A percentile compares a stretch with the other conserved stretches of the same genome.
Conservation (phyloP, 805 yeast species). For the Huiozyma sinensis region DNA sequence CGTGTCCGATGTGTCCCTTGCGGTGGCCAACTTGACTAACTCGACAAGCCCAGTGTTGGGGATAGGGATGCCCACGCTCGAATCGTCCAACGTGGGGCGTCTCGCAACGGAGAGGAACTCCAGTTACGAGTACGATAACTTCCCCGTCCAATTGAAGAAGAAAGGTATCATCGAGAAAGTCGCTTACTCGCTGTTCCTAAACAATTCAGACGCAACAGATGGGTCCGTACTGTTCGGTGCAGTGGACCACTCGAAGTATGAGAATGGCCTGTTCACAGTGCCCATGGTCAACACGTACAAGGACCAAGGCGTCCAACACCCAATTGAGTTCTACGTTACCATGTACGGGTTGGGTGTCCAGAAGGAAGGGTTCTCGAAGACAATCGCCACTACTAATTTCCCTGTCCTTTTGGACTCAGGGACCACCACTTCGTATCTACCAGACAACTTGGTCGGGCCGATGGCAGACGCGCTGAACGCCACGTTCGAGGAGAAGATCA, state of each 20-base stretch:
- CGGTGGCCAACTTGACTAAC: slow-evolving; percentile 57
- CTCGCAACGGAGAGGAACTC: slow-evolving; percentile 13
- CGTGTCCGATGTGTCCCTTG: slow-evolving; percentile 49
- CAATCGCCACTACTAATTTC: slow-evolving; percentile 18
- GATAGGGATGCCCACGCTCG: slow-evolving; percentile 45
- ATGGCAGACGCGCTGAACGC: slow-evolving; percentile 35
- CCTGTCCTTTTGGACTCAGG: slow-evolving; percentile 46
- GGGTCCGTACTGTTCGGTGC: slow-evolving; percentile 69
- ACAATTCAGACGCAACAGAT: slow-evolving; percentile 29
- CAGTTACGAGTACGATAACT: slow-evolving; percentile 45
- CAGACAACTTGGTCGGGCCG: slow-evolving; percentile 22
- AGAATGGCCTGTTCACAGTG: slow-evolving; percentile 40
- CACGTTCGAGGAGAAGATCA: slow-evolving; percentile 36
- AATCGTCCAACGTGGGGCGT: slow-evolving; percentile 36
- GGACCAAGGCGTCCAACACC: slow-evolving; percentile 8
- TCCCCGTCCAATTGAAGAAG: slow-evolving; percentile 50
- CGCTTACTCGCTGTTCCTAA: slow-evolving; percentile 55
- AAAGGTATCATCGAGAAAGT: slow-evolving; percentile 46
- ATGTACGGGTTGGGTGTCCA: slow-evolving; percentile 24
- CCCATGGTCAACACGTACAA: slow-evolving; percentile 37
- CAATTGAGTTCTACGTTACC: slow-evolving; percentile 20
- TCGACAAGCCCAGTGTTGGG: slow-evolving; percentile 59
- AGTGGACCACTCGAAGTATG: slow-evolving; percentile 51
- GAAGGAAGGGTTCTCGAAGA: slow-evolving; percentile 17
- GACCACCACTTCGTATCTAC: slow-evolving; percentile 41